These are phyloP conservation scores for Boletus subluridellus DNA, from an alignment of 1,284 basidiomycete genomes.

Conservation along the genomic window DNA sequence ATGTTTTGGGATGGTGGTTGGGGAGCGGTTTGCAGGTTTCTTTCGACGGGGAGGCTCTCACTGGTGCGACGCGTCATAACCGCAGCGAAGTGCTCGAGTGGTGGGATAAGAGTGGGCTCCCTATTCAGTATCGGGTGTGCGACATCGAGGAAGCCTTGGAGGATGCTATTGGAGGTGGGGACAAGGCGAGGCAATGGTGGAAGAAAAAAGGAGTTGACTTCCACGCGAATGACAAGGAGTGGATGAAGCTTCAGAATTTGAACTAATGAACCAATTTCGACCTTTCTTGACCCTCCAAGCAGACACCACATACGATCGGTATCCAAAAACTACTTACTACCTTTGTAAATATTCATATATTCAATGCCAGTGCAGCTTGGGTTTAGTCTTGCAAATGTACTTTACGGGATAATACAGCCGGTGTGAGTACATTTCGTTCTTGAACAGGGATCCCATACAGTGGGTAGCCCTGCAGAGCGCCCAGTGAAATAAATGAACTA, in stretches of 20 bases:
- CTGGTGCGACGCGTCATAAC: conserved; percentile 74
- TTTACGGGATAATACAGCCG: conserved; percentile 11
- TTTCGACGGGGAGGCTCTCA: conserved; percentile 75
- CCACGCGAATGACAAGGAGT: conserved; percentile 73
- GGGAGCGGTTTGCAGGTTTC: conserved; percentile 68
- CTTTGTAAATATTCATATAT: conserved; percentile 1
- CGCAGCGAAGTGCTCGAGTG: conserved; percentile 77
- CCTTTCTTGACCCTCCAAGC: not conserved
- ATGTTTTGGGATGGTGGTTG: conserved; percentile 80
- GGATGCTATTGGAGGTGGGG: conserved; percentile 73
- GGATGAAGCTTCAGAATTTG: conserved; percentile 74
- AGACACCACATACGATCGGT: not conserved
- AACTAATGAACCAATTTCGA: conserved; percentile 42
- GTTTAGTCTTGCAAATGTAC: conserved; percentile 7
- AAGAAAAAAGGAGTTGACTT: conserved; percentile 72
- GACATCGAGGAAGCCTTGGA: conserved; percentile 84
- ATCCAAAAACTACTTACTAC: conserved; percentile 1
- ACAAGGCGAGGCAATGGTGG: conserved; percentile 73
- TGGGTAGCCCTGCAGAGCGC: not conserved
- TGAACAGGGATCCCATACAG: not conserved
- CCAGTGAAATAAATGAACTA: not conserved
- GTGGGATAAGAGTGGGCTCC: conserved; percentile 75
- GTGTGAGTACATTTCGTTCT: conserved; percentile 10
- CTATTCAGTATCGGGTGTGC: conserved; percentile 78
- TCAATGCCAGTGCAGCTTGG: not conserved